Percentiles rank a stretch among this genome's conserved stretches.
Conservation (phyloP, 108 stramenopile species). For the Nitzschia sp. region DNA sequence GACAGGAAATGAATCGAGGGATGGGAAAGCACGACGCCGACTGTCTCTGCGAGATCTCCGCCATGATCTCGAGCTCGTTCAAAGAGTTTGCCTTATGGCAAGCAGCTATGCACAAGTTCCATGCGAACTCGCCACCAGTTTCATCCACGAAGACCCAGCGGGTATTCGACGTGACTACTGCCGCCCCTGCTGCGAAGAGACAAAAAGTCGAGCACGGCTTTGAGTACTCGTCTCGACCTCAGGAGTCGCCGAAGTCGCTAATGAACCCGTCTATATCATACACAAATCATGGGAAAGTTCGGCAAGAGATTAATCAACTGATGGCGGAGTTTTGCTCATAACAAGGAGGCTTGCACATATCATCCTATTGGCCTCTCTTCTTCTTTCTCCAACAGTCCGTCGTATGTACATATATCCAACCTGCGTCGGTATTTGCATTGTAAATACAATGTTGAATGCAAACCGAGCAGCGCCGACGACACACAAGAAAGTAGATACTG, state of each 20-base stretch:
- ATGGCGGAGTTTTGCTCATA: slow-evolving; percentile 8
- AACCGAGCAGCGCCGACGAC: no score
- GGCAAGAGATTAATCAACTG: slow-evolving; percentile 4
- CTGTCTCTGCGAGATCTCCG: slow-evolving; percentile 9
- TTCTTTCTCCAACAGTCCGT: no score
- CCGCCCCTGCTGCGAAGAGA: no score
- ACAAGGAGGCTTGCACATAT: not conserved
- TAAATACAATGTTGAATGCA: no score
- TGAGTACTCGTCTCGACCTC: not conserved
- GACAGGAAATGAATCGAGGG: slow-evolving; percentile 21
- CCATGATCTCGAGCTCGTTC: slow-evolving; percentile 19
- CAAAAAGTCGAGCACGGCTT: not conserved
- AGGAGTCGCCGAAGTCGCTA: not conserved
- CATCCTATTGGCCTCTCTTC: no score
- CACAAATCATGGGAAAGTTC: not conserved
- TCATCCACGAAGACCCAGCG: no score
- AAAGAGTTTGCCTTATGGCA: slow-evolving; percentile 20
- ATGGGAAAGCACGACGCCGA: not conserved
- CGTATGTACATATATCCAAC: no score
- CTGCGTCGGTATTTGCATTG: no score
- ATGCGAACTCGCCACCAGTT: slow-evolving; percentile 16
- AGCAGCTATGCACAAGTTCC: slow-evolving; percentile 20
- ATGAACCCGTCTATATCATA: not conserved
- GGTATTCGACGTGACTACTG: no score
- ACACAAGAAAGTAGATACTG: no score